Base-by-base conservation (phyloP, 116 monocot genomes). In the Dioscorea cayenensis region DNA sequence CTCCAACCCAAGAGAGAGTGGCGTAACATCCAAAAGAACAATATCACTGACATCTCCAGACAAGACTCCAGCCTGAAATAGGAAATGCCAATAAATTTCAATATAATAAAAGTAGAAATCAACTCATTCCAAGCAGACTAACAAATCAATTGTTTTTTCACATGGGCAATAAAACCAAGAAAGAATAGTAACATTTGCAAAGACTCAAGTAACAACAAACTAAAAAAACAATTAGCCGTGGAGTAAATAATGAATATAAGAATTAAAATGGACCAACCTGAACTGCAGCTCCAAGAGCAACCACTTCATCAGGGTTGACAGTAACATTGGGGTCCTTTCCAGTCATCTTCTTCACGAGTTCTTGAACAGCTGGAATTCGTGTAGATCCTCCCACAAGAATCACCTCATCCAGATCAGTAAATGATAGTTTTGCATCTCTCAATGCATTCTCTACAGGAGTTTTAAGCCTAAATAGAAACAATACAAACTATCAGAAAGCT, bases 361-460 rank as follows among this genome's bases (percentile, higher is more conserved):
- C 94, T 60, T 94, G 94, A 49, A 94, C 90, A 64, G 94, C 87
- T 67, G 94, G 94, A 18, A 94, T 90, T 13, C 90, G 77, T 2
- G 94, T 94, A 28, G 94, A 94, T 62, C 94, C 94, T 67, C 94
- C 94, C 51, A 94, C 94, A 76, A 94, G 94, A 67, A 94, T 94
- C 6, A 94, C 80, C 75, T 94, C 94, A 74, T 94, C 94, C 22
- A 94, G 49, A 74, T 94, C 90, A 43, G 79, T 82, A 77, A 85
- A 79, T 4, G 83, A 71, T 9, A 94, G 87, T 27, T 94, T 90
- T 55, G 90, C 90, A 86, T 94, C 94, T 64, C 68, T 85, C 36
- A 94, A 72, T 22, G 94, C 32, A 76, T 85, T 94, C 12, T 84
- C 90, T 1, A 94, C 94, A 71, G 94, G 94, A 16, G 82, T 94